Evolutionary conservation across 345 rosid species (phyloP).

Genomic region (Dovyalis caffra): DNA sequence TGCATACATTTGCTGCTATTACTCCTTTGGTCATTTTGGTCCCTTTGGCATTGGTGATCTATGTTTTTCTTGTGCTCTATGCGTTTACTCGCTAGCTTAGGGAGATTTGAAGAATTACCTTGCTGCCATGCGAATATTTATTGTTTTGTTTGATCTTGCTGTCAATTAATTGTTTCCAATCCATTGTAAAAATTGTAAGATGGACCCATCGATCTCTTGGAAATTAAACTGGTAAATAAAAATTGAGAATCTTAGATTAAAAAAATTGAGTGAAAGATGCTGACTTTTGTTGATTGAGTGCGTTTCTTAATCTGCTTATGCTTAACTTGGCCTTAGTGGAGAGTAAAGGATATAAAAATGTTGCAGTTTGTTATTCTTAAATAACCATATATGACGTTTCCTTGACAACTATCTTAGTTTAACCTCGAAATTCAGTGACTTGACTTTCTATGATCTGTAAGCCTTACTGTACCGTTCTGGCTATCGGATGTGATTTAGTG

Average conservation of each 20-base stretch:
- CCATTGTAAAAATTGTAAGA: not conserved
- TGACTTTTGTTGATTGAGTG: not conserved
- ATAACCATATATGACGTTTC: too few species aligned
- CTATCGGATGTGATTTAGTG: slow-evolving; percentile 2
- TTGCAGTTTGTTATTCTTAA: not conserved
- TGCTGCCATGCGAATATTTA: too few species aligned
- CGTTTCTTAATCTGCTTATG: not conserved
- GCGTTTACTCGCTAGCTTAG: slow-evolving; percentile 46
- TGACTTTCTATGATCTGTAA: not conserved
- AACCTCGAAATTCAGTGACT: not conserved
- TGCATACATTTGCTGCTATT: slow-evolving; percentile 57
- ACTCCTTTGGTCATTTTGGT: slow-evolving; percentile 65
- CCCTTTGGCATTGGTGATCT: slow-evolving; percentile 57
- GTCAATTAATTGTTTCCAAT: too few species aligned
- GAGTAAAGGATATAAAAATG: not conserved
- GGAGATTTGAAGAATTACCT: slow-evolving; percentile 19
- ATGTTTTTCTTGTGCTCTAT: slow-evolving; percentile 56
- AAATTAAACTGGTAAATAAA: not conserved
- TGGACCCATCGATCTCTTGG: not conserved
- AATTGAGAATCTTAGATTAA: not conserved
- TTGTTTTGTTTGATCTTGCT: too few species aligned
- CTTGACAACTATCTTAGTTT: not conserved
- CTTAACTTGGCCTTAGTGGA: not conserved
- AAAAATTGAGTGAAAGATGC: not conserved
- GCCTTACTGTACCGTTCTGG: not conserved